phyloP scores from a whole-genome alignment of 352 stramenopile genomes.

The Pythium myriotylum region DNA sequence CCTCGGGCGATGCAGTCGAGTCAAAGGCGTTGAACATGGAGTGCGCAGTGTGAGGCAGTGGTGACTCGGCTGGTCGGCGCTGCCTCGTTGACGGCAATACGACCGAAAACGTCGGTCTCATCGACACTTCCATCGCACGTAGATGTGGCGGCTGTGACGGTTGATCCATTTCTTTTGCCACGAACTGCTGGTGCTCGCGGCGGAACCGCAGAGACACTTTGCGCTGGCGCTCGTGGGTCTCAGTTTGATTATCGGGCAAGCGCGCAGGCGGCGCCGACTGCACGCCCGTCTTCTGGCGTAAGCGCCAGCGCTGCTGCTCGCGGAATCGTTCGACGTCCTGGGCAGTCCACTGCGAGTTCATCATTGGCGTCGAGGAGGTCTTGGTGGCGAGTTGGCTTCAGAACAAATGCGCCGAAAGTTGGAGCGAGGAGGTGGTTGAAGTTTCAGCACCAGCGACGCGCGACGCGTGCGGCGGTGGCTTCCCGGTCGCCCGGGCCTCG shows the following conservation, averaged over 20 bases:
- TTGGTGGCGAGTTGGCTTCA: neutral
- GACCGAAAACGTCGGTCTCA: slow-evolving; percentile 17
- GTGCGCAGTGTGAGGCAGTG: slow-evolving; percentile 19
- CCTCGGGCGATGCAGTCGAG: slow-evolving; percentile 28
- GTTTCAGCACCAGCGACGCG: slow-evolving; percentile 11
- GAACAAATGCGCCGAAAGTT: slow-evolving; percentile 6
- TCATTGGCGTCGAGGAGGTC: neutral
- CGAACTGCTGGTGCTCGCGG: slow-evolving; percentile 26
- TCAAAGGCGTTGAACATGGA: slow-evolving; percentile 34
- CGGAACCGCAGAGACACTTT: slow-evolving; percentile 29
- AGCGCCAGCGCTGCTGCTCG: slow-evolving; percentile 25
- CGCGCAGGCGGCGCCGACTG: neutral
- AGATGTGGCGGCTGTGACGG: slow-evolving; percentile 5
- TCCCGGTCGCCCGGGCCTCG: neutral
- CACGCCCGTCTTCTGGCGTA: slow-evolving; percentile 22
- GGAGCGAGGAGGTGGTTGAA: slow-evolving; percentile 7
- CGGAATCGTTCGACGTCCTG: slow-evolving; percentile 34
- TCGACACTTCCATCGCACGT: slow-evolving; percentile 13
- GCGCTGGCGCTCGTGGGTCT: slow-evolving; percentile 18
- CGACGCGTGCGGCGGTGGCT: neutral
- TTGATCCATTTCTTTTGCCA: neutral
- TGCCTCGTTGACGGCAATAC: neutral
- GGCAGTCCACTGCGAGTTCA: slow-evolving; percentile 25
- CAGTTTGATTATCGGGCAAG: neutral
- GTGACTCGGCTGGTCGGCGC: slow-evolving; percentile 14